phyloP scores from a whole-genome alignment of 2,329 filamentous ascomycete genomes.

The Colletotrichum coccodes region DNA sequence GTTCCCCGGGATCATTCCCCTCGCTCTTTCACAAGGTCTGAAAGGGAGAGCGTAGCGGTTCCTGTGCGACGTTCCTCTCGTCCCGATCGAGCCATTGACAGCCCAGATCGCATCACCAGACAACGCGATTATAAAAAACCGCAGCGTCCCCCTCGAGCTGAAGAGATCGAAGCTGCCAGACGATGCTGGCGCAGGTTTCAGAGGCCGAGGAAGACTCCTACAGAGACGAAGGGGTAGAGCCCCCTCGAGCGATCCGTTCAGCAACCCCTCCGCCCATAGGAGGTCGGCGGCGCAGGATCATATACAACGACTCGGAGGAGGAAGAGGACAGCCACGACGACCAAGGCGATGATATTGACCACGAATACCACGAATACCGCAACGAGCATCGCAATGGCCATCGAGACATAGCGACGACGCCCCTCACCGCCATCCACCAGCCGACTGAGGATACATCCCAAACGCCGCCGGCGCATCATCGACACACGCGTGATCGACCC shows the following conservation, averaged over 20 bases:
- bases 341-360: not conserved
- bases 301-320: slow-evolving; percentile 24
- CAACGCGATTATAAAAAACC: slow-evolving; percentile 12
- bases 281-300: slow-evolving; percentile 4
- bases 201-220: slow-evolving; percentile 1
- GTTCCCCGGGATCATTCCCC: not conserved
- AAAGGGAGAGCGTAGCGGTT: not conserved
- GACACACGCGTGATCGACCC: not conserved
- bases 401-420: not conserved
- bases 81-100: slow-evolving; percentile 8
- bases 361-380: not conserved
- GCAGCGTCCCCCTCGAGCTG: slow-evolving; percentile 16
- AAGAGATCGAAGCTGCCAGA: slow-evolving; percentile 23
- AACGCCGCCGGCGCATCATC: not conserved
- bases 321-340: not conserved
- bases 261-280: slow-evolving; percentile 29
- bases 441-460: not conserved
- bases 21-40: not conserved
- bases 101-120: not conserved
- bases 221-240: not conserved
- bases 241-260: not conserved
- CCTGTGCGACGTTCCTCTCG: slow-evolving; percentile 9
- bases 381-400: not conserved
- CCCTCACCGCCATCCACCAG: slow-evolving; percentile 1
- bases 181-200: slow-evolving; percentile 15